phyloP scores from a whole-genome alignment of 2,329 filamentous ascomycete genomes.

The Bisporella sp. region DNA sequence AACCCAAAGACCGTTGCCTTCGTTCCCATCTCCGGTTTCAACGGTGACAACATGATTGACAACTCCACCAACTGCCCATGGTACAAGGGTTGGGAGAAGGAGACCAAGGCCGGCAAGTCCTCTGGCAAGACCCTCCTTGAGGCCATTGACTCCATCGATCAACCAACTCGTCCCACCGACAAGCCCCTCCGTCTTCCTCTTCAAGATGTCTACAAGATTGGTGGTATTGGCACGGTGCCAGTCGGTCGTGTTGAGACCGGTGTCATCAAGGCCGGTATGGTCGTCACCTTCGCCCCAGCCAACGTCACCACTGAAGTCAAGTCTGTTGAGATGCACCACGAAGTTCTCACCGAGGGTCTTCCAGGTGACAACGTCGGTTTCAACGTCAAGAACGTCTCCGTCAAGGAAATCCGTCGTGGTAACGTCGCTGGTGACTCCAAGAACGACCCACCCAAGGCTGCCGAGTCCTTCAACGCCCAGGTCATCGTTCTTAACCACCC shows the following conservation, averaged over 20 bases:
- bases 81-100: slow-evolving; percentile 99
- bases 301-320: slow-evolving; percentile 99
- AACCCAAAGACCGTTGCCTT: slow-evolving; percentile 98
- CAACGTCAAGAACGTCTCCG: slow-evolving; percentile 99
- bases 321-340: slow-evolving; percentile 99
- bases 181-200: slow-evolving; percentile 99
- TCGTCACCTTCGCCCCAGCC: slow-evolving; percentile 97
- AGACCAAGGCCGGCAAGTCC: slow-evolving; percentile 81
- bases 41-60: slow-evolving; percentile 99
- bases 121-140: slow-evolving; percentile 97
- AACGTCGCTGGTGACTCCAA: slow-evolving; percentile 99
- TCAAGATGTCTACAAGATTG: slow-evolving; percentile 99
- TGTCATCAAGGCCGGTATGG: slow-evolving; percentile 58
- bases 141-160: slow-evolving; percentile 95
- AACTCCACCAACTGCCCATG: slow-evolving; percentile 90
- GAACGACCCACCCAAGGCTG: slow-evolving; percentile 90
- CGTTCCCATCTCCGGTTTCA: slow-evolving; percentile 99
- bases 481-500: slow-evolving; percentile 99
- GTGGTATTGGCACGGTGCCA: slow-evolving; percentile 98
- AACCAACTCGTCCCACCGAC: slow-evolving; percentile 87
- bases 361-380: slow-evolving; percentile 99
- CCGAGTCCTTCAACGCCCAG: slow-evolving; percentile 97
- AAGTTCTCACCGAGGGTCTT: slow-evolving; percentile 90
- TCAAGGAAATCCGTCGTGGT: slow-evolving; percentile 99
- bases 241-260: slow-evolving; percentile 99